These are phyloP conservation scores for Leccinum fibrillosum DNA, from an alignment of 768 basidiomycete species.

Conservation along the genomic window DNA sequence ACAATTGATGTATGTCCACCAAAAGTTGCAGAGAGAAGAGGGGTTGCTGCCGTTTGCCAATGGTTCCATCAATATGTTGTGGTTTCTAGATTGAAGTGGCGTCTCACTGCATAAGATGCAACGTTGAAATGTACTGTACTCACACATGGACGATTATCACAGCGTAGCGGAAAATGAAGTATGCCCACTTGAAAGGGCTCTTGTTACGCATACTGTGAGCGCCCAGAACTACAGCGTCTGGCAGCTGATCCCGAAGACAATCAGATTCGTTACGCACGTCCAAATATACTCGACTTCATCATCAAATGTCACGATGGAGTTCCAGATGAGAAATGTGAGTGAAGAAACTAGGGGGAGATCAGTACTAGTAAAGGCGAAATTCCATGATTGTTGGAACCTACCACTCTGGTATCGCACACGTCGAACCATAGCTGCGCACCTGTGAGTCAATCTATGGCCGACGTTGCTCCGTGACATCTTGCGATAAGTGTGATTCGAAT, in stretches of 20 bases:
- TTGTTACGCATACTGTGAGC: constrained; percentile 20
- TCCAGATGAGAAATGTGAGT: constrained; percentile 14
- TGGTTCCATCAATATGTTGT: constrained; percentile 8
- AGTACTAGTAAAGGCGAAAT: too few relatives aligned
- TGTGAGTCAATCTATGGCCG: too few relatives aligned
- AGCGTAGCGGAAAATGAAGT: constrained; percentile 26
- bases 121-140: constrained; percentile 9
- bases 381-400: too few relatives aligned
- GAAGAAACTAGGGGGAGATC: constrained; percentile 8
- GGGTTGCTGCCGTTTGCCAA: constrained; percentile 15
- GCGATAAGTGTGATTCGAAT: too few relatives aligned
- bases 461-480: too few relatives aligned
- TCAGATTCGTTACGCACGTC: constrained; percentile 2
- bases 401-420: too few relatives aligned
- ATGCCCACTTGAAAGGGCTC: constrained; percentile 29
- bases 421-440: too few relatives aligned
- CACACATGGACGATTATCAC: constrained; percentile 18
- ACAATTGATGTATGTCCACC: constrained; percentile 4
- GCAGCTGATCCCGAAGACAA: neutral
- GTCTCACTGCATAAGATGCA: neutral
- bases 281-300: constrained; percentile 22
- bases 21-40: constrained; percentile 3
- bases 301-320: constrained; percentile 11
- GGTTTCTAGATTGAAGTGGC: constrained; percentile 5
- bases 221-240: too few relatives aligned